A percentile compares a stretch with the other conserved stretches of the same genome.
phyloP scores from a whole-genome alignment of 345 rosid genomes.

The Eucalyptus curtisii region DNA sequence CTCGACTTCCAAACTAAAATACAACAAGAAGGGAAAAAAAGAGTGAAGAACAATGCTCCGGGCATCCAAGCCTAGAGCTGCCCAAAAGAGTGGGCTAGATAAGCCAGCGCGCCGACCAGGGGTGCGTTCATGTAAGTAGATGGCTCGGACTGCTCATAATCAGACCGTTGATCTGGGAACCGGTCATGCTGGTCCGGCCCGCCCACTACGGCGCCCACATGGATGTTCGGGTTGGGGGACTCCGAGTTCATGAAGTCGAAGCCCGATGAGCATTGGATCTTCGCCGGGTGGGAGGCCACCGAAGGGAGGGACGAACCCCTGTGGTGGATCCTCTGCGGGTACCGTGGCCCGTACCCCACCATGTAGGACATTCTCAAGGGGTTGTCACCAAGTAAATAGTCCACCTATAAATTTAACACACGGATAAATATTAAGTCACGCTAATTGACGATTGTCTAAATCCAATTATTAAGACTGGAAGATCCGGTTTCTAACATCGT shows the following conservation, averaged over 20 bases:
- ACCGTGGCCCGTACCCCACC: constrained; percentile 85
- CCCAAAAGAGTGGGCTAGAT: constrained; percentile 77
- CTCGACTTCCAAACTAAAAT: not conserved
- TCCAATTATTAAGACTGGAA: not conserved
- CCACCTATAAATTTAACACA: constrained; percentile 14
- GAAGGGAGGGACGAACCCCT: constrained; percentile 91
- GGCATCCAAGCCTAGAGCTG: constrained; percentile 30
- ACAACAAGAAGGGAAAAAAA: not conserved
- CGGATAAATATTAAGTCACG: not conserved
- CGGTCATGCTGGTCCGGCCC: constrained; percentile 75
- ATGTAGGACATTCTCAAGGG: constrained; percentile 85
- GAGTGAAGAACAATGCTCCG: not conserved
- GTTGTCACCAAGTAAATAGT: constrained; percentile 84
- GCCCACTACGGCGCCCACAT: constrained; percentile 78
- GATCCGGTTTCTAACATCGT: not conserved
- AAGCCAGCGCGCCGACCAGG: constrained; percentile 78
- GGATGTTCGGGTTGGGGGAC: constrained; percentile 83
- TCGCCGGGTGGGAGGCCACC: constrained; percentile 48
- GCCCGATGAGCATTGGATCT: constrained; percentile 65
- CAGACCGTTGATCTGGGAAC: constrained; percentile 65
- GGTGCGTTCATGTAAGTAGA: constrained; percentile 92
- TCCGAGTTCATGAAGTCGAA: constrained; percentile 47
- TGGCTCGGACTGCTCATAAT: constrained; percentile 91
- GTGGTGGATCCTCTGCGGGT: constrained; percentile 85
- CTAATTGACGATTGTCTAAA: not conserved